Evolutionary conservation across 257 asterid genomes (phyloP).

Genomic region (Gentiana dahurica): DNA sequence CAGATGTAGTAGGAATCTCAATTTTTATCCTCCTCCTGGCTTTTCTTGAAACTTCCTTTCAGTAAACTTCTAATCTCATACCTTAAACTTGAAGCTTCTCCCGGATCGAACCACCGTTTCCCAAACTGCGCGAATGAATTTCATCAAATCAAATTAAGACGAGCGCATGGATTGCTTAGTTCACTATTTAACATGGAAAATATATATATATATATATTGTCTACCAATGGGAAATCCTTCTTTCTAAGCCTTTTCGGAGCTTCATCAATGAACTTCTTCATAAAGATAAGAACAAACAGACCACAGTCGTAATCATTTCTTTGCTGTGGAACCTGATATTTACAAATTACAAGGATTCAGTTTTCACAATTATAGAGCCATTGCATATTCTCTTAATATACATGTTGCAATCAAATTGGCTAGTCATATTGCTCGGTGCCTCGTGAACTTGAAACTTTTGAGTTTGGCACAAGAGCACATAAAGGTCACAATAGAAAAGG

Average conservation of each 20-base stretch:
- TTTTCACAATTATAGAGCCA: too few relatives aligned
- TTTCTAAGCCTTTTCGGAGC: slow-evolving; percentile 55
- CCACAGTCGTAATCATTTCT: slow-evolving; percentile 86
- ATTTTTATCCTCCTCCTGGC: slow-evolving; percentile 16
- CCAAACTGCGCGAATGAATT: slow-evolving; percentile 57
- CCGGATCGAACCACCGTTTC: slow-evolving; percentile 67
- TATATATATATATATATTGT: neutral
- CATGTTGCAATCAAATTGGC: too few relatives aligned
- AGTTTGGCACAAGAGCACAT: too few relatives aligned
- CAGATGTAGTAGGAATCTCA: slow-evolving; percentile 6
- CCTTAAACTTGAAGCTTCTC: slow-evolving; percentile 73
- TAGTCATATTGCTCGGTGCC: too few relatives aligned
- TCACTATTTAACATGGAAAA: too few relatives aligned
- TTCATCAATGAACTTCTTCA: slow-evolving; percentile 67
- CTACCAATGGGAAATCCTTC: slow-evolving; percentile 51
- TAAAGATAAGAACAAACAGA: slow-evolving; percentile 74
- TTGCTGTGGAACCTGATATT: slow-evolving; percentile 81
- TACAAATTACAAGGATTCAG: slow-evolving; percentile 1
- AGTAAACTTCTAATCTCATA: slow-evolving; percentile 33
- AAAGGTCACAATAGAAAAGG: too few relatives aligned
- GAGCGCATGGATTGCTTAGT: neutral
- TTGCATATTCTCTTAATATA: too few relatives aligned
- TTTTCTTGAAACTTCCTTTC: slow-evolving; percentile 35
- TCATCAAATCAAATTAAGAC: neutral
- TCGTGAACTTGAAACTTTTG: too few relatives aligned